Evolutionary conservation across 345 rosid species (phyloP), one percentile per base, ranked within the genome.

Genomic region (Erodium maritimum): DNA sequence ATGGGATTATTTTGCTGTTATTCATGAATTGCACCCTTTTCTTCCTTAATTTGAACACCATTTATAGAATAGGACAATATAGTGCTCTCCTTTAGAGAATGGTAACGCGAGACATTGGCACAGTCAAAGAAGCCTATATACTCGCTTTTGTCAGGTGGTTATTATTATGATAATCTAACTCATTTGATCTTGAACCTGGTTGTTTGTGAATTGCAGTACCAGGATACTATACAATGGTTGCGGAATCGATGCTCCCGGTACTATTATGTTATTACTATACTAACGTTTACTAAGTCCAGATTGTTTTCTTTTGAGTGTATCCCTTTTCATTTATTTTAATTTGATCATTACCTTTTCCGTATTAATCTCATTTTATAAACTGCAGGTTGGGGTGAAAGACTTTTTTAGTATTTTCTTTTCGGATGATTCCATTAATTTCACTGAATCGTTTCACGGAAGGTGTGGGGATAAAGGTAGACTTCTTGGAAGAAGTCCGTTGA

Each of bases 401-500:
- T 79, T 85, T 65, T 93, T 86, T 71, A 70, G 69, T 65, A 73
- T 87, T 75, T 87, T 81, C 65, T 79, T 85, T 65, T 93, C 95
- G 21, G 88, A 93, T 70, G 80, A 63, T 18, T 80, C 89, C 56
- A 61, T 71, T 65, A 59, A 61, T 61, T 93, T 89, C 72, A 66
- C 69, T 53, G 96, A 89, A 63, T 75, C 85, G 65, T 93, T 89
- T 77, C 99, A 93, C 67, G 66, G 60, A 69, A 80, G 56, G 57
- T 86, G 94, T 64, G 95, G 96, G 34, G 99, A 93, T 67, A 93
- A 93, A 89, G 96, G 99, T 93, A 78, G 29, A 62, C 69, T 56
- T 13, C 20, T 64, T 13, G 19, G 55, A 45, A 54, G 52, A 24
- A 50, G 37, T 29, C n/a, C 37, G 37, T 29, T 6, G 5, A 29